Percentiles rank a stretch among this genome's conserved stretches.
Evolutionary conservation across 495 filamentous ascomycete species (phyloP).

Genomic region (Penicillium daleae): DNA sequence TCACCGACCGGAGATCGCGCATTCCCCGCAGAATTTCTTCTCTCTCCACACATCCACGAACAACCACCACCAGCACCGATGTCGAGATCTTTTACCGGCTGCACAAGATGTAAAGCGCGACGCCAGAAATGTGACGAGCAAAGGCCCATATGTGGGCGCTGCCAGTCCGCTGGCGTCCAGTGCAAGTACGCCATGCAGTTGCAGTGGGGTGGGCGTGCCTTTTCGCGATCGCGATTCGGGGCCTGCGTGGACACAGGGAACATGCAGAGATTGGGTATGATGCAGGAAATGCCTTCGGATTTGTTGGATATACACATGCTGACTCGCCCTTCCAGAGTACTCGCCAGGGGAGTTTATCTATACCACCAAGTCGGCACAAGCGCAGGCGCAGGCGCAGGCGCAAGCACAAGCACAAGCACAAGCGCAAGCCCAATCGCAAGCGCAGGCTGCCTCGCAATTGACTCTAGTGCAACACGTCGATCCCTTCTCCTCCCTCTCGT

Average conservation of each 20-base stretch:
- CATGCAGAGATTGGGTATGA: constrained; percentile 51
- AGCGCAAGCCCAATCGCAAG: constrained; percentile 11
- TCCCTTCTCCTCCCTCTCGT: constrained; percentile 46
- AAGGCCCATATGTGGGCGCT: constrained; percentile 44
- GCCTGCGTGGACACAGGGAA: constrained; percentile 47
- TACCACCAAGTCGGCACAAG: constrained; percentile 38
- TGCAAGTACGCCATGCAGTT: constrained; percentile 46
- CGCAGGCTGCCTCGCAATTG: constrained; percentile 29
- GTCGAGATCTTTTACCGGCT: constrained; percentile 53
- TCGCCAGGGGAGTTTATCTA: constrained; percentile 54
- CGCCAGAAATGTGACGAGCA: constrained; percentile 52
- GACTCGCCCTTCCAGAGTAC: constrained; percentile 37
- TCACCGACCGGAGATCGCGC: constrained; percentile 14
- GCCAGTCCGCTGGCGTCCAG: constrained; percentile 38
- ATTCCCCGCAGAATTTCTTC: constrained; percentile 36
- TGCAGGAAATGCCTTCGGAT: background rate
- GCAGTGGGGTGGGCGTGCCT: constrained; percentile 46
- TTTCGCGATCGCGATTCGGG: constrained; percentile 52
- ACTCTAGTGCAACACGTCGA: constrained; percentile 41
- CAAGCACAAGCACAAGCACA: constrained; percentile 12
- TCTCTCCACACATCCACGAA: constrained; percentile 8
- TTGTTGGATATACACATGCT: background rate
- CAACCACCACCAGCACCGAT: constrained; percentile 32
- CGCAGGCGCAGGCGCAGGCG: constrained; percentile 14
- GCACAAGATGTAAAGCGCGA: constrained; percentile 52